phyloP scores from a whole-genome alignment of 805 yeast genomes.

The Scheffersomyces stipitis region DNA sequence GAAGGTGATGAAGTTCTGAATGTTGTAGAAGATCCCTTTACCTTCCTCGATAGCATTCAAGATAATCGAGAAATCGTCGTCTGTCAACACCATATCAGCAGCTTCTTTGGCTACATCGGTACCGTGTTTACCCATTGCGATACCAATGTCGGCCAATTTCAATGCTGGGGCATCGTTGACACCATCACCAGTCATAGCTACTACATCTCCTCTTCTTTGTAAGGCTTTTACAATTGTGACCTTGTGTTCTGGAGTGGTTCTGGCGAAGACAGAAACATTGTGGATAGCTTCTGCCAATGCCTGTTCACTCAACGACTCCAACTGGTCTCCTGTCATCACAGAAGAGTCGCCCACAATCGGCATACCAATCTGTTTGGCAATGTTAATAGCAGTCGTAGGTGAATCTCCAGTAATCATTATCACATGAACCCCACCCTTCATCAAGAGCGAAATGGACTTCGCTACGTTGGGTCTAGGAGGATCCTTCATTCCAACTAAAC shows the following conservation, averaged over 20 bases:
- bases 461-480: constrained; percentile 93
- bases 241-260: constrained; percentile 95
- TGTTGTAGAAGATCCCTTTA: constrained; percentile 93
- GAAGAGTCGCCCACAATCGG: constrained; percentile 65
- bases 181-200: constrained; percentile 99
- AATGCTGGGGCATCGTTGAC: constrained; percentile 99
- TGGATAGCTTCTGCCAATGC: constrained; percentile 74
- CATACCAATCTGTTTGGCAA: constrained; percentile 89
- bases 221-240: constrained; percentile 86
- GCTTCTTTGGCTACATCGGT: constrained; percentile 99
- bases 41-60: constrained; percentile 84
- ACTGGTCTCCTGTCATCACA: constrained; percentile 80
- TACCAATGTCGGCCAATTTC: constrained; percentile 93
- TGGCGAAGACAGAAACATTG: constrained; percentile 85
- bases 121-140: constrained; percentile 90
- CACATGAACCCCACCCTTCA: constrained; percentile 95
- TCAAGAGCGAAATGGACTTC: constrained; percentile 67
- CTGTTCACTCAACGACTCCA: constrained; percentile 72
- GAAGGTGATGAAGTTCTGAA: constrained; percentile 91
- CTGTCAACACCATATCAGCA: constrained; percentile 95
- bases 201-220: constrained; percentile 89
- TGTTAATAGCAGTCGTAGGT: constrained; percentile 80
- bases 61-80: constrained; percentile 94
- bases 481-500: constrained; percentile 93
- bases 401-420: constrained; percentile 97